phyloP scores from a whole-genome alignment of 345 rosid genomes.

The Populus alba region DNA sequence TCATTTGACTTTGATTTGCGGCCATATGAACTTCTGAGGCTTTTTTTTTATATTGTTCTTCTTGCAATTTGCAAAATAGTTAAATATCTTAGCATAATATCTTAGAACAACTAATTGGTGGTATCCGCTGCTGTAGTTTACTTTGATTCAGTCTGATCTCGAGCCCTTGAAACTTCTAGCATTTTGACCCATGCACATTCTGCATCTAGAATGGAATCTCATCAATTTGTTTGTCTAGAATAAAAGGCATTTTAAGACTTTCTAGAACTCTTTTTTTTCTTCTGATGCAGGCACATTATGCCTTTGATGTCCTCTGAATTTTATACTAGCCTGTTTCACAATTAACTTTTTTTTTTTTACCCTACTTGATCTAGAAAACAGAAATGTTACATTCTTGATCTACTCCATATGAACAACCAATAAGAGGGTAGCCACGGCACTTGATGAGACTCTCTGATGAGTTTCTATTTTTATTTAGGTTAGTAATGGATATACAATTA shows the following conservation, averaged over 20 bases:
- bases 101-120: neutral
- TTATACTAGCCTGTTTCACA: neutral
- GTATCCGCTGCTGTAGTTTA: conserved; percentile 6
- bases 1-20: conserved; percentile 15
- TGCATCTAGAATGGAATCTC: conserved; percentile 7
- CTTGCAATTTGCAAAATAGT: neutral
- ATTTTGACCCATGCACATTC: neutral
- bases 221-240: neutral
- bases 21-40: neutral
- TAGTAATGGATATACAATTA: neutral
- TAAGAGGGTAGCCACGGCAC: neutral
- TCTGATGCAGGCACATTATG: neutral
- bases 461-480: neutral
- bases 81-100: neutral
- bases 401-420: neutral
- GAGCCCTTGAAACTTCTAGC: neutral
- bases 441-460: neutral
- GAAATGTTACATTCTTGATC: neutral
- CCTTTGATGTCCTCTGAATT: neutral
- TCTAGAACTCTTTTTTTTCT: neutral
- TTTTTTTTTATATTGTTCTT: neutral
- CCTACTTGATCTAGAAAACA: neutral
- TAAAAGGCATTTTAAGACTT: neutral
- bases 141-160: conserved; percentile 19
- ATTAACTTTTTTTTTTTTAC: neutral